phyloP scores from a whole-genome alignment of 2,329 filamentous ascomycete genomes.

The Talaromyces piceae region DNA sequence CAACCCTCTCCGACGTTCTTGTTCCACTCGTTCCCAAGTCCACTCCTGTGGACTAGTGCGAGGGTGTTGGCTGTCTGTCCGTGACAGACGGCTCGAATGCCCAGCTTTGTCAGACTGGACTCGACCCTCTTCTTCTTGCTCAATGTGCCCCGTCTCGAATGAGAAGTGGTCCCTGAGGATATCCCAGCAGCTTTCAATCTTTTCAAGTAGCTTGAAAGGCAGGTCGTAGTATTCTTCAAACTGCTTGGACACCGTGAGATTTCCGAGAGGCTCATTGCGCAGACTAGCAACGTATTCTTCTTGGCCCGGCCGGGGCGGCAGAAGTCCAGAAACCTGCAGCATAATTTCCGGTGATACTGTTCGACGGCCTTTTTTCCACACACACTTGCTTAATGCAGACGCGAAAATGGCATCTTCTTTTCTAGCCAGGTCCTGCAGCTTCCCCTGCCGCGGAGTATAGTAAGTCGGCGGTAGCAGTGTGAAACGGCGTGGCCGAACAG shows the following conservation, averaged over 20 bases:
- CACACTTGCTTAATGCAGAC: conserved; percentile 14
- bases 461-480: conserved; percentile 8
- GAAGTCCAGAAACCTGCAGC: conserved; percentile 14
- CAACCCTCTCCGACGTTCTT: conserved; percentile 27
- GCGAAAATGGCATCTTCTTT: conserved; percentile 14
- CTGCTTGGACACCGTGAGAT: conserved; percentile 11
- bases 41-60: conserved; percentile 13
- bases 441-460: conserved; percentile 7
- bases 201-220: conserved; percentile 12
- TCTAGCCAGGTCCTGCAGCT: conserved; percentile 11
- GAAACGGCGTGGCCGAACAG: conserved; percentile 10
- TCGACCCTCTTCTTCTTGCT: conserved; percentile 8
- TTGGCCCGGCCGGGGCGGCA: conserved; percentile 13
- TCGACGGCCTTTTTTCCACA: conserved; percentile 14
- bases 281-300: conserved; percentile 10
- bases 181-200: conserved; percentile 11
- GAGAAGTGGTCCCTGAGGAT: conserved; percentile 7
- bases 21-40: conserved; percentile 26
- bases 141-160: neutral
- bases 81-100: neutral
- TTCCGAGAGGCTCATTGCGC: conserved; percentile 10
- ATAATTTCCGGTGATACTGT: conserved; percentile 30
- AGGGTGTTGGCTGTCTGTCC: neutral
- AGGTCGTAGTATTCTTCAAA: conserved; percentile 13
- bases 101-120: conserved; percentile 2